Conservation (phyloP, 441 rosid genomes). For the Bocquillonia castaneifolia region DNA sequence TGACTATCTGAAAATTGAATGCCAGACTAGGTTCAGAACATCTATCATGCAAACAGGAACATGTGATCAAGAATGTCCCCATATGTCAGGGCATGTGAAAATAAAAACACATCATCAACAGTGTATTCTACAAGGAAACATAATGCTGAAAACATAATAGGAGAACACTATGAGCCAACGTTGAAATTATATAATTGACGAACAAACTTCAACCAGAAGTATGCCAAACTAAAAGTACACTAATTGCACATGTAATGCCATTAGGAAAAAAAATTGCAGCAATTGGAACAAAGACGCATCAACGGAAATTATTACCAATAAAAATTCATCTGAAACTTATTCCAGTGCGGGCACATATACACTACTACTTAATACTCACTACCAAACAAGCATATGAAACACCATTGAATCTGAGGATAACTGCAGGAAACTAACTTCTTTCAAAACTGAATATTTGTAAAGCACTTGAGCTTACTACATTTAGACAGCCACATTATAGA, state of each 20-base stretch:
- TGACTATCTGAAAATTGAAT: not conserved
- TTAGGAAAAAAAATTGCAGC: not conserved
- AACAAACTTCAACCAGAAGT: not conserved
- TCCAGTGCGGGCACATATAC: not conserved
- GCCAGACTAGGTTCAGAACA: not conserved
- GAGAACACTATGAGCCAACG: not conserved
- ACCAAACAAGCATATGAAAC: conserved; percentile 3
- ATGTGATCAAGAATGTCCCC: not conserved
- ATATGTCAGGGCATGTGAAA: not conserved
- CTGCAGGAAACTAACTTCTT: not conserved
- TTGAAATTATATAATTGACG: not conserved
- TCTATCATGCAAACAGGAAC: not conserved
- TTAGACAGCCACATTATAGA: not conserved
- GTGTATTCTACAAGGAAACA: not conserved
- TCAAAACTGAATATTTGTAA: not conserved
- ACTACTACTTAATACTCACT: not conserved
- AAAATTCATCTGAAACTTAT: not conserved
- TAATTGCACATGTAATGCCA: not conserved
- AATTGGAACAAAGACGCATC: not conserved
- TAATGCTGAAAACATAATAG: not conserved
- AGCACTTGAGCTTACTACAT: not conserved
- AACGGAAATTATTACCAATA: not conserved
- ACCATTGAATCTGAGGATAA: not conserved
- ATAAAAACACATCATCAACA: conserved; percentile 2
- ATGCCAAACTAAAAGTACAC: not conserved